Conservation (phyloP, 805 yeast genomes). For the Brettanomyces sp. region DNA sequence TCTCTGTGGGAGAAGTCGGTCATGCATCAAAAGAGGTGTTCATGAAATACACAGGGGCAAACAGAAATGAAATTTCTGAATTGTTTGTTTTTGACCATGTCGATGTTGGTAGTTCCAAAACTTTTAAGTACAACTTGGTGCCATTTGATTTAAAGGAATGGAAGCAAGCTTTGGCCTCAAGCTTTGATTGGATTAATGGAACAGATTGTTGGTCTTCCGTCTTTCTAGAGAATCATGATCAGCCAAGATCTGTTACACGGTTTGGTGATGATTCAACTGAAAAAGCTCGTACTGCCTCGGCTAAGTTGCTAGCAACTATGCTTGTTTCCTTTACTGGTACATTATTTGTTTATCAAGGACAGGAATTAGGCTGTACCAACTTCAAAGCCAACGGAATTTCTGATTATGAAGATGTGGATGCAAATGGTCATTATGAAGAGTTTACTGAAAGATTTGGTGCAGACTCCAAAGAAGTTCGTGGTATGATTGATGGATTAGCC, state of each 20-base stretch:
- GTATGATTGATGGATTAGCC: neutral
- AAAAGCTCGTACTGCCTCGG: conserved; percentile 28
- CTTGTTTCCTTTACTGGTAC: conserved; percentile 44
- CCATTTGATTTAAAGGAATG: conserved; percentile 29
- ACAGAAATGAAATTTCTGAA: conserved; percentile 29
- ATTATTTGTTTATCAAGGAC: conserved; percentile 50
- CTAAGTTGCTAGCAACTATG: conserved; percentile 39
- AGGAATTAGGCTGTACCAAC: conserved; percentile 35
- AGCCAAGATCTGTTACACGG: conserved; percentile 44
- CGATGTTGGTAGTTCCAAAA: conserved; percentile 28
- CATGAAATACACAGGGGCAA: conserved; percentile 31
- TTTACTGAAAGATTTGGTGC: neutral
- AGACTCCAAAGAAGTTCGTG: neutral
- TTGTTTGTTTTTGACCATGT: conserved; percentile 28
- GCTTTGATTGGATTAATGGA: conserved; percentile 31
- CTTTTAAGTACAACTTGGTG: conserved; percentile 26
- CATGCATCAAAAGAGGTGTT: conserved; percentile 31
- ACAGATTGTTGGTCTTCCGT: conserved; percentile 53
- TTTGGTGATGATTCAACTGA: conserved; percentile 34
- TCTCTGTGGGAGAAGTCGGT: conserved; percentile 51
- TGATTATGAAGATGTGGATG: neutral
- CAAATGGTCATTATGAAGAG: neutral
- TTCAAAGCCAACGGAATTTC: neutral
- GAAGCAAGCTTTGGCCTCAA: conserved; percentile 29
- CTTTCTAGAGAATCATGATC: conserved; percentile 52